These are phyloP conservation scores for Cymodocea nodosa DNA, from an alignment of 116 monocot species.

Conservation along the genomic window DNA sequence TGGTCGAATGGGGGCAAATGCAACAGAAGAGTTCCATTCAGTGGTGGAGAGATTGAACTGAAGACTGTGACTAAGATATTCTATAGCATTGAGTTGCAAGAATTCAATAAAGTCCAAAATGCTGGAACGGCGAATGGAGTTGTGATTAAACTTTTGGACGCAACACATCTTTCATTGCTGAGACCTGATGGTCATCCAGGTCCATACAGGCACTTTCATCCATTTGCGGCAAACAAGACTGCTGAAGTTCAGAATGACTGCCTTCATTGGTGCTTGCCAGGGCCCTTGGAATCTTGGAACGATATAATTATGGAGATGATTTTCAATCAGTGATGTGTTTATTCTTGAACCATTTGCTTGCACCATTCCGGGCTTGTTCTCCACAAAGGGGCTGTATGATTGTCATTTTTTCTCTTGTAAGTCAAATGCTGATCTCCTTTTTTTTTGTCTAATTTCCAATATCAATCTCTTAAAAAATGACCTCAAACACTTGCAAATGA, in stretches of 20 bases:
- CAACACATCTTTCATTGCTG: constrained; percentile 43
- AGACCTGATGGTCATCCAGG: constrained; percentile 82
- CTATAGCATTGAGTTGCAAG: constrained; percentile 37
- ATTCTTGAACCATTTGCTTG: too few species aligned
- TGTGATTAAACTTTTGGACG: constrained; percentile 33
- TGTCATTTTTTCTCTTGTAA: too few species aligned
- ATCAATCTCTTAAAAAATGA: too few species aligned
- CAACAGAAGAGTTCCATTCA: constrained; percentile 37
- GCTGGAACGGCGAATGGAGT: constrained; percentile 7
- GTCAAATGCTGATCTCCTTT: too few species aligned
- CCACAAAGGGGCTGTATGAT: too few species aligned
- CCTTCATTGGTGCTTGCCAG: constrained; percentile 52
- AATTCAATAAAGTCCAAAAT: constrained; percentile 19
- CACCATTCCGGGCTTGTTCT: too few species aligned
- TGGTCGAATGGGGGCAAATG: constrained; percentile 51
- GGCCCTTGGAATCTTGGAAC: constrained; percentile 23
- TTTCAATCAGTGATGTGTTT: neutral
- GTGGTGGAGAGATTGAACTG: constrained; percentile 25
- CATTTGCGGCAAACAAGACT: constrained; percentile 33
- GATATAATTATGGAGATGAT: constrained; percentile 16
- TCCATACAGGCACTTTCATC: constrained; percentile 42
- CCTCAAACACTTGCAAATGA: too few species aligned
- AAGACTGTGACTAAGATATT: constrained; percentile 7
- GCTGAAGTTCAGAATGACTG: constrained; percentile 55
- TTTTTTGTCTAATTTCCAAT: too few species aligned